Percentiles rank a stretch among this genome's conserved stretches.
Evolutionary conservation across 2,329 filamentous ascomycete species (phyloP).

Genomic region (Epicoccum sorghinum): DNA sequence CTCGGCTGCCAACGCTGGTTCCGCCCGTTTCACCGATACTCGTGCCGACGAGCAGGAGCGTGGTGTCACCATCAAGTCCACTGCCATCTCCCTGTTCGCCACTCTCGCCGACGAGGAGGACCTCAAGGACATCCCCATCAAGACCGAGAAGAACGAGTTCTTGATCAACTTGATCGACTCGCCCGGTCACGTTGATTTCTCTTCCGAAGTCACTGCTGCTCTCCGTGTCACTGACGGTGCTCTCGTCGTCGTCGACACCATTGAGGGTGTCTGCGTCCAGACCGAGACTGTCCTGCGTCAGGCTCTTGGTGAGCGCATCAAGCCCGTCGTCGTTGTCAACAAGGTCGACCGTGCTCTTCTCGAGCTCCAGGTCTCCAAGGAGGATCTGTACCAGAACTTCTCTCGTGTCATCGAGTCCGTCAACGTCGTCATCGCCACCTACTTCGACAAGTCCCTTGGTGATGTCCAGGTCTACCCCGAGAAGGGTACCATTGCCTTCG

Average conservation of each 20-base stretch:
- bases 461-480: slow-evolving; percentile 99
- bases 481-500: slow-evolving; percentile 97
- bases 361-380: slow-evolving; percentile 97
- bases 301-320: slow-evolving; percentile 99
- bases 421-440: slow-evolving; percentile 99
- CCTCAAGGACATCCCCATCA: slow-evolving; percentile 90
- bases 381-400: slow-evolving; percentile 99
- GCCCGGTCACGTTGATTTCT: slow-evolving; percentile 99
- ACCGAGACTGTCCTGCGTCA: slow-evolving; percentile 99
- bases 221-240: slow-evolving; percentile 99
- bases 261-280: slow-evolving; percentile 99
- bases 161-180: slow-evolving; percentile 99
- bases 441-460: slow-evolving; percentile 95
- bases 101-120: slow-evolving; percentile 81
- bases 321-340: slow-evolving; percentile 99
- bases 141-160: slow-evolving; percentile 93
- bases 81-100: slow-evolving; percentile 97
- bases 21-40: slow-evolving; percentile 95
- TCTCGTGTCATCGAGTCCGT: slow-evolving; percentile 99
- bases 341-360: slow-evolving; percentile 99
- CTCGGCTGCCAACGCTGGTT: slow-evolving; percentile 95
- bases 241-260: slow-evolving; percentile 98
- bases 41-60: slow-evolving; percentile 98
- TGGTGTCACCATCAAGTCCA: slow-evolving; percentile 99
- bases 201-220: slow-evolving; percentile 97